Conservation (phyloP, 2,329 filamentous ascomycete genomes). For the Sporothrix variecibatus region DNA sequence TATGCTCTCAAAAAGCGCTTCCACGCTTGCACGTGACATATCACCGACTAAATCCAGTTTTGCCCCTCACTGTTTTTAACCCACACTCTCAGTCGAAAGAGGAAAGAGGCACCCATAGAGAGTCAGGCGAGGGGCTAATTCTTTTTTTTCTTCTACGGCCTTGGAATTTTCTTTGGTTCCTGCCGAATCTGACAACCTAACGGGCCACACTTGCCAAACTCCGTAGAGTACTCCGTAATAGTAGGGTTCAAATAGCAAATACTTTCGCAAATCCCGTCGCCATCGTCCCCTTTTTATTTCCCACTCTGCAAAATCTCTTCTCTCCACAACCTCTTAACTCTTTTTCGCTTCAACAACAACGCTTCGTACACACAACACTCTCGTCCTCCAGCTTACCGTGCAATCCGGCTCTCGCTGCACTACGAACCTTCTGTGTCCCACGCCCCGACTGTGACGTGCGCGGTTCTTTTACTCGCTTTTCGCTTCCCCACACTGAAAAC, state of each 20-base stretch:
- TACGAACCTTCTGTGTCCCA: not conserved
- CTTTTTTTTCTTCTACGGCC: not conserved
- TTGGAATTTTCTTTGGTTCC: not conserved
- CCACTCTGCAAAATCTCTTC: constrained; percentile 20
- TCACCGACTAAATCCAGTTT: not conserved
- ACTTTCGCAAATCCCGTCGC: constrained; percentile 5
- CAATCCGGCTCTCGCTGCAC: constrained; percentile 19
- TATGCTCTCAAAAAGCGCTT: not conserved
- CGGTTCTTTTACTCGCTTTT: not conserved
- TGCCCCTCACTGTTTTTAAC: constrained; percentile 10
- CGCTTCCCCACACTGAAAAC: constrained; percentile 16
- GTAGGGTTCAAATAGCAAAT: not conserved
- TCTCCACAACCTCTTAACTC: constrained; percentile 3
- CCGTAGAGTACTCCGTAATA: not conserved
- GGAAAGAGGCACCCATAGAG: not conserved
- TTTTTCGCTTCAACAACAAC: constrained; percentile 13
- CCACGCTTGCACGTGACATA: constrained; percentile 1
- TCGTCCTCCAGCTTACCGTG: not conserved
- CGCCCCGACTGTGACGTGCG: constrained; percentile 14
- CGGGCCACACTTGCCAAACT: constrained; percentile 9
- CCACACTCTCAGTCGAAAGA: not conserved
- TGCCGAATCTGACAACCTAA: constrained; percentile 21
- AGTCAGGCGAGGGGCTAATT: constrained; percentile 16
- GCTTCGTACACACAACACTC: not conserved
- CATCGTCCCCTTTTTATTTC: constrained; percentile 6